phyloP scores from a whole-genome alignment of 306 rosid genomes.

The Medicago arabica region DNA sequence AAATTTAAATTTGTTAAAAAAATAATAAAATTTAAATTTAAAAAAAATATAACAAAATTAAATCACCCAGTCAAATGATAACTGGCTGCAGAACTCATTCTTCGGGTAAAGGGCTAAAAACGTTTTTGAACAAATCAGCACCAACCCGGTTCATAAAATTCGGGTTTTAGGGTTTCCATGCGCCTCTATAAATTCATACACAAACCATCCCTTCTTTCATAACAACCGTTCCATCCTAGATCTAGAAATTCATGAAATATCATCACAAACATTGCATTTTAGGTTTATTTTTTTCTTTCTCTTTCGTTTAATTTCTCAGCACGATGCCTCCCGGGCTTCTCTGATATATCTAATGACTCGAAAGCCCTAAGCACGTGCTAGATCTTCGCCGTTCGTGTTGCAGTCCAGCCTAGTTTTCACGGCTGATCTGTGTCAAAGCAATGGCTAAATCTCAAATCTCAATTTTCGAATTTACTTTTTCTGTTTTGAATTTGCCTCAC shows the following conservation, averaged over 20 bases:
- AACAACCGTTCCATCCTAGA: background rate
- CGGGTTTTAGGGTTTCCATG: slow-evolving; percentile 1
- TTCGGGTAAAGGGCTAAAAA: background rate
- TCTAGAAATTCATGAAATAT: background rate
- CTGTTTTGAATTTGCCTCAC: slow-evolving; percentile 58
- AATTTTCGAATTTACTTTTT: background rate
- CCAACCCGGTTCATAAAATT: background rate
- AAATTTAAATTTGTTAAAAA: no score
- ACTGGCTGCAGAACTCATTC: no score
- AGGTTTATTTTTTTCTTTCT: background rate
- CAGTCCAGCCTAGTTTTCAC: slow-evolving; percentile 28
- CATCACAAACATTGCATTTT: background rate
- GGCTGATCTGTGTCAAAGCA: slow-evolving; percentile 51
- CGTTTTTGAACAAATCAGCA: background rate
- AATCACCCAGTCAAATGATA: no score
- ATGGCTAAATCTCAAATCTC: slow-evolving; percentile 29
- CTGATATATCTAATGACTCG: slow-evolving; percentile 29
- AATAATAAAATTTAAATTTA: no score
- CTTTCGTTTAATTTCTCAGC: background rate
- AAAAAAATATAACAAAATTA: no score
- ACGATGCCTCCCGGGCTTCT: slow-evolving; percentile 53
- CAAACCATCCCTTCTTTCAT: background rate
- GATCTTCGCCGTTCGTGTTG: slow-evolving; percentile 51
- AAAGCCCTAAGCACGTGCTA: slow-evolving; percentile 50
- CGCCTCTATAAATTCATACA: background rate